These are phyloP conservation scores for Drechslera avenae DNA, from an alignment of 2,329 filamentous ascomycete species.

Conservation along the genomic window DNA sequence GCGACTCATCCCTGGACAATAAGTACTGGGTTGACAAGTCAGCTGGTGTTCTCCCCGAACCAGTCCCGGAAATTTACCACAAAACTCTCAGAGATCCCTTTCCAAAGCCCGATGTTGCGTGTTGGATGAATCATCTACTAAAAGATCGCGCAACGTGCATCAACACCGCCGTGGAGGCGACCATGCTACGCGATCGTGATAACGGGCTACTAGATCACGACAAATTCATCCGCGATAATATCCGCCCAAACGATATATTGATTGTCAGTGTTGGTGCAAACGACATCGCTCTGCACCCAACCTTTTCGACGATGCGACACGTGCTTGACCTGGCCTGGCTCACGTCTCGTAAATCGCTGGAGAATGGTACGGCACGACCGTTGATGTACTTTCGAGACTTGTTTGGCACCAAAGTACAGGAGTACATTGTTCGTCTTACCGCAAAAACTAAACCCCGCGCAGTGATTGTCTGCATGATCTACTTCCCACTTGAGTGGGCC, in stretches of 20 bases:
- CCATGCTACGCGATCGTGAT: conserved; percentile 42
- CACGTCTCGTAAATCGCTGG: conserved; percentile 29
- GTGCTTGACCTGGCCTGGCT: conserved; percentile 44
- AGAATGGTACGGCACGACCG: conserved; percentile 30
- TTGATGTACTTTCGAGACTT: conserved; percentile 41
- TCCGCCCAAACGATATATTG: conserved; percentile 37
- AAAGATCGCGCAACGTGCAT: conserved; percentile 41
- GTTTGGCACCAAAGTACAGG: conserved; percentile 35
- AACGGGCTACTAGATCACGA: conserved; percentile 38
- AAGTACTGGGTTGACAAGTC: conserved; percentile 42
- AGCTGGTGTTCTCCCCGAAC: conserved; percentile 10
- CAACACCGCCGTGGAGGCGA: conserved; percentile 45
- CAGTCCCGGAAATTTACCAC: conserved; percentile 38
- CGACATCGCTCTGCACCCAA: conserved; percentile 43
- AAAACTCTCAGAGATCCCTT: conserved; percentile 27
- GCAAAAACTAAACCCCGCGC: conserved; percentile 40
- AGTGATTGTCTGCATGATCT: conserved; percentile 48
- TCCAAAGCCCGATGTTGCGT: conserved; percentile 44
- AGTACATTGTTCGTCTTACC: conserved; percentile 35
- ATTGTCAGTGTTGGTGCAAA: conserved; percentile 47
- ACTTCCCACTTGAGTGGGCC: conserved; percentile 42
- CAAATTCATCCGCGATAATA: conserved; percentile 43
- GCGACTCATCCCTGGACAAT: conserved; percentile 49
- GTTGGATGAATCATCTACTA: conserved; percentile 46
- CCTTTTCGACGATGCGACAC: conserved; percentile 31